Evolutionary conservation across 225 moss, liverwort and hornwort species (phyloP), one percentile per base, ranked within the genome.

Genomic region (Marchantia paleacea): DNA sequence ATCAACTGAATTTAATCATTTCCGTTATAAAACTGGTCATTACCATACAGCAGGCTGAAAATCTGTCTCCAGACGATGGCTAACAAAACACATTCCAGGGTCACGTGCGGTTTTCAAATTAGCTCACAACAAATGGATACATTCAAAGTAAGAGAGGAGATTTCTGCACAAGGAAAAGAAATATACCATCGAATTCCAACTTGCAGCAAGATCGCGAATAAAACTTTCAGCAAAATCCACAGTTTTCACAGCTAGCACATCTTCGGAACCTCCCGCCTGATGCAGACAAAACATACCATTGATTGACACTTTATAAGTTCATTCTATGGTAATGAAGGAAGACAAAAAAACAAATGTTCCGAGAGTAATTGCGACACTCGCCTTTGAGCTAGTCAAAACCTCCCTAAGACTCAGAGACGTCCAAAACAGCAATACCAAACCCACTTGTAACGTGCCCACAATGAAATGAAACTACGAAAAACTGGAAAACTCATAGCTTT

Each of bases 231-330:
- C 88, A 72, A 92, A 87, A 13, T 90, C 87, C 62, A 97, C 95
- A 52, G 92, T 90, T 69, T 92, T 66, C 86, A 97, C 90, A 58
- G 95, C 92, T 78, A 97, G 89, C 29, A 95, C 82, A 75, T 97
- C 91, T 66, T 91, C 92, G 22, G 85, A 86, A 65, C 93, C 97
- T 83, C 97, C 95, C 54, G 93, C 97, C 97, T 97, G 89, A 78
- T 84, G 72, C 15, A 55, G 9, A 50, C 0, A 47, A 60, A 25
- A 75, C 29, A 61, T n/a, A 28, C 16, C 3, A 5, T 16, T 52
- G 39, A n/a, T 49, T 48, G 9, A 64, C 4, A 39, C 39, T 39
- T 39, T 2, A 39, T 2, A 39, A 39, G 39, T 39, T 2, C 39
- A 39, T 2, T 2, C 39, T 39, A 39, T 39, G 39, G 39, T 39